A percentile compares a stretch with the other conserved stretches of the same genome.
These are phyloP conservation scores for Pseudogymnoascus sp. DNA, from an alignment of 2,329 filamentous ascomycete genomes.

Conservation along the genomic window DNA sequence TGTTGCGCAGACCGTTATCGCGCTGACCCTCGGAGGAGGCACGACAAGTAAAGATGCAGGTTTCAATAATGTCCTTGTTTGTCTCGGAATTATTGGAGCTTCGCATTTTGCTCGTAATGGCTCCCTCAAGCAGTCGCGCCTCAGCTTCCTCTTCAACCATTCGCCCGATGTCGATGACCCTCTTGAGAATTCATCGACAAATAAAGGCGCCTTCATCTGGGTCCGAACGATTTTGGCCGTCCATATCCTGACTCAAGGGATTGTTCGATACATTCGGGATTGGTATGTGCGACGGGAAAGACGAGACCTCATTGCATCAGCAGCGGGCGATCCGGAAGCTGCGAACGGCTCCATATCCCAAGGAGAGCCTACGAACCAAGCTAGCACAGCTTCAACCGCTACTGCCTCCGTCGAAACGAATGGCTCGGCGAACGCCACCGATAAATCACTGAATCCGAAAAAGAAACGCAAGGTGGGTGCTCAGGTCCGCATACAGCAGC, in stretches of 20 bases:
- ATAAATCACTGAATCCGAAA: constrained; percentile 53
- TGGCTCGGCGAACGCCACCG: constrained; percentile 29
- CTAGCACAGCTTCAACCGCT: constrained; percentile 28
- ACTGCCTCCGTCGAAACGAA: constrained; percentile 43
- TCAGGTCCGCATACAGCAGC: constrained; percentile 82
- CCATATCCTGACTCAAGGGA: constrained; percentile 66
- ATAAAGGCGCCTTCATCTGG: constrained; percentile 56
- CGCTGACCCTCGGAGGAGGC: constrained; percentile 79
- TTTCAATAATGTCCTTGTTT: constrained; percentile 63
- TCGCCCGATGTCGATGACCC: constrained; percentile 36
- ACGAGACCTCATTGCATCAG: constrained; percentile 41
- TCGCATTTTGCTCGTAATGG: constrained; percentile 25
- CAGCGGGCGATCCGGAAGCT: constrained; percentile 53
- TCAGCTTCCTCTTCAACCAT: constrained; percentile 23
- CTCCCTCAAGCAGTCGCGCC: constrained; percentile 21
- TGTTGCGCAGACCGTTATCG: constrained; percentile 86
- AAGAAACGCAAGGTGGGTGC: constrained; percentile 87
- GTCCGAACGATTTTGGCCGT: constrained; percentile 61
- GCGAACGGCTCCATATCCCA: constrained; percentile 35
- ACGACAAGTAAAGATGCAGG: constrained; percentile 60
- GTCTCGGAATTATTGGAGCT: constrained; percentile 54
- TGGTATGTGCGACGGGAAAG: constrained; percentile 58
- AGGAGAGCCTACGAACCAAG: background rate
- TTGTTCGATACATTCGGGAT: constrained; percentile 62
- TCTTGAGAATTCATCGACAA: constrained; percentile 35